phyloP scores from a whole-genome alignment of 345 rosid species.

The Aquilaria yunnanensis region DNA sequence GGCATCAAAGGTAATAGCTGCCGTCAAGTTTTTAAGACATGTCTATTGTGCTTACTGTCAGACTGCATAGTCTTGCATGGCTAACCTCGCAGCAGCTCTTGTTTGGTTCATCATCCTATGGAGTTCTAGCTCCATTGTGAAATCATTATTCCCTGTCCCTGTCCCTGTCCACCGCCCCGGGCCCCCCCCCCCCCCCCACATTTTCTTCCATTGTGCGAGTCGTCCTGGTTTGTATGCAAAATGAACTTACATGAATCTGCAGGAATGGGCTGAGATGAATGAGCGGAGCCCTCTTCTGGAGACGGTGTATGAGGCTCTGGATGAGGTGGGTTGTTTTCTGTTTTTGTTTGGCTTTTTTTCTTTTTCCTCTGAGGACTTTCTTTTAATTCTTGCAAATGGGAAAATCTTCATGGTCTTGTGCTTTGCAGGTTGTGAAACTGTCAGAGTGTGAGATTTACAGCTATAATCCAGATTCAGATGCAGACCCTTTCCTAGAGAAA shows the following conservation, averaged over 20 bases:
- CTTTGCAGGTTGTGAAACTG: constrained; percentile 75
- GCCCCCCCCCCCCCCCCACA: no score
- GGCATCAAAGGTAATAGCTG: constrained; percentile 71
- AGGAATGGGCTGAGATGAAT: constrained; percentile 77
- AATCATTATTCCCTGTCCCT: no score
- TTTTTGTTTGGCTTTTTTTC: background rate
- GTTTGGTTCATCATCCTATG: background rate
- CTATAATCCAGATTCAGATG: constrained; percentile 73
- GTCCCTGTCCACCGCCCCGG: no score
- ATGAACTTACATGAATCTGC: background rate
- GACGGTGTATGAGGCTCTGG: constrained; percentile 74
- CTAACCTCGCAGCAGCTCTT: background rate
- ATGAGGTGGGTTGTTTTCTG: constrained; percentile 55
- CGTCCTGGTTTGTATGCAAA: no score
- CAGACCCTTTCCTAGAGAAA: constrained; percentile 77
- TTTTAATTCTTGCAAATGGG: constrained; percentile 10
- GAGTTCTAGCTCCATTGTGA: no score
- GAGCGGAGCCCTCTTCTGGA: constrained; percentile 70
- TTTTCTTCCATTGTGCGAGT: no score
- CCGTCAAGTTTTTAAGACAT: background rate
- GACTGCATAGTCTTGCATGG: constrained; percentile 1
- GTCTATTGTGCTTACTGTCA: no score
- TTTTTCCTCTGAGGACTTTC: background rate
- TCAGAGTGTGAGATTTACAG: constrained; percentile 89
- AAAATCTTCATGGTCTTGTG: constrained; percentile 11